Evolutionary conservation across 495 filamentous ascomycete genomes (phyloP), one percentile per base, ranked within the genome.

Genomic region (Hyaloscypha bicolor): DNA sequence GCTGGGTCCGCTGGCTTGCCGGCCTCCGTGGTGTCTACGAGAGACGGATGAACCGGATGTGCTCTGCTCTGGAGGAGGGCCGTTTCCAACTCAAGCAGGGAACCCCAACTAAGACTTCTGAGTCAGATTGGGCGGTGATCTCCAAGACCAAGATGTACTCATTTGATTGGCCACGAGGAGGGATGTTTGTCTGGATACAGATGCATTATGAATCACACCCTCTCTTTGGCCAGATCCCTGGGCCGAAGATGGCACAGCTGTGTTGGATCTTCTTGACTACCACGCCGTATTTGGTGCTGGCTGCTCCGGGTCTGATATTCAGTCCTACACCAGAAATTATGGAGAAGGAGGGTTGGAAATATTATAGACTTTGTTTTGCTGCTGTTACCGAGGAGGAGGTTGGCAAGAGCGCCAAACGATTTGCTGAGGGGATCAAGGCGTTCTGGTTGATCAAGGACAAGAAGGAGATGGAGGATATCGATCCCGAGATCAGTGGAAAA

Each of bases 151-250:
- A 81, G 39, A 86, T 97, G 71, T 92, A 86, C 75, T 80, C 86
- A 56, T 97, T 95, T 73, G 73, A 80, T 56, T 90, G 88, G 82
- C 94, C 94, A 1, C 84, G 88, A n/a, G 94, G 88, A 19, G 94
- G 94, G 69, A 97, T 97, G 94, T 97, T 97, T 75, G 76, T 95
- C 29, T 98, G 94, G 94, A 69, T 97, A 0, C 80, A 85, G 22
- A 70, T 95, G 29, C 75, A 85, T 55, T 86, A 94, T 65, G 82
- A 88, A 14, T 79, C 77, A 0, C 94, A 98, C 70, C 93, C 93
- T 9, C 80, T 96, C 25, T 85, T 76, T 45, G 78, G 80, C 8
- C 77, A 78, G 32, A 62, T 86, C 51, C 61, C 74, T 31, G 76
- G 82, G 6, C 63, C 76, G 32, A 65, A 77, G 35, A 80, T 93